Evolutionary conservation across 768 basidiomycete species (phyloP), one percentile per base, ranked within the genome.

Genomic region (Symmetrospora coprosmae): DNA sequence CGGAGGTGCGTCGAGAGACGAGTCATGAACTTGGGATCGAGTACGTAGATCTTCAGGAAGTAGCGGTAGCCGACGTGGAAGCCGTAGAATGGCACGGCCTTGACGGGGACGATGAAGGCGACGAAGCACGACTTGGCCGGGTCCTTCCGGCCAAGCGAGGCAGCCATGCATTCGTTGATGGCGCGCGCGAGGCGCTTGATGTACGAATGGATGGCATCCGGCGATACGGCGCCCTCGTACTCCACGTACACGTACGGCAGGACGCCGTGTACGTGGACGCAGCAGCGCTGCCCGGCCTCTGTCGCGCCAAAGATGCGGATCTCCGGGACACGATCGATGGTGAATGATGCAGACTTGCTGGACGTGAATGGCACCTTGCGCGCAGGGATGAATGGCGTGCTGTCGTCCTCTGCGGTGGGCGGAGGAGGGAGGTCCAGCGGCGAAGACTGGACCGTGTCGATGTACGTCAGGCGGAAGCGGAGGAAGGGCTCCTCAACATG

Each of bases 71-170:
- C 80, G 11, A 83, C 76, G 71, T 88, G 85, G 71, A 90, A 97
- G 8, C 94, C 91, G 72, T 97, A 97, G 73, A 97, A 94, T 69
- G 85, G 84, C 17, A 89, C 75, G n/a, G 89, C 94, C 73, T 97
- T 97, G 64, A 90, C 86, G 50, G 91, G 77, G 46, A 87, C 70
- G 38, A 94, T 78, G 23, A 82, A 82, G 14, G 86, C 84, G 61
- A 76, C 73, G 62, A 72, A 74, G 23, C 75, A 69, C 52, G 68
- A 68, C 43, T 66, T 68, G 25, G 70, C 69, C 63, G 73, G 69
- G 46, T 71, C 66, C 78, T 43, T 75, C 78, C 4, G 74, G 72
- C 27, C 82, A 82, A 68, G 83, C 83, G 66, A 88, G 72, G 3
- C 87, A 87, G 45, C 88, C 65, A 97, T 80, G 1, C 90, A 90